Base-by-base conservation (phyloP, 306 rosid genomes). In the Vigna nakashimae region DNA sequence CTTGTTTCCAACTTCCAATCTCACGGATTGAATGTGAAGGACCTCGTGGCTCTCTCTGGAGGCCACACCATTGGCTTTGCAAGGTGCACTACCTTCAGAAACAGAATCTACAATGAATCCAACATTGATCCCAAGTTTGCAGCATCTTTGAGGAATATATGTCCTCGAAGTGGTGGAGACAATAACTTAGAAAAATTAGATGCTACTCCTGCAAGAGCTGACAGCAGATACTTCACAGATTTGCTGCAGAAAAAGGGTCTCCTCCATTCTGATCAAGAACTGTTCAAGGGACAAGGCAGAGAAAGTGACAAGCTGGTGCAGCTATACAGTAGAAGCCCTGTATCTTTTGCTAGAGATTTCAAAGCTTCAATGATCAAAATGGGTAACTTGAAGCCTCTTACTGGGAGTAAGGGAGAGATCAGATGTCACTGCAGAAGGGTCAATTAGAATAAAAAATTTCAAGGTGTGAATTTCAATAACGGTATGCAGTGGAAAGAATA, bases 41-140 rank as follows among this genome's bases (percentile, higher is more conserved):
- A 83, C 74, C 55, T 86, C 20, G 89, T 86, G 30, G 89, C 81
- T 1, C 85, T 86, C 57, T 86, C 89, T 17, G 86, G 89, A 30
- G 90, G 75, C 20, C 86, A 88, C 85, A 83, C 89, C 4, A 71
- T 83, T 3, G 91, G 89, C 7, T 66, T 79, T 6, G 79, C 88
- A 2, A 68, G 60, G 36, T 88, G 91, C 55, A 16, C 60, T 0
- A 17, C 64, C 2, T 81, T 83, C 71, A 68, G 71, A 6, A 16
- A 32, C 58, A 65, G 91, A 40, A 56, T 76, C 18, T 72, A 83
- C 80, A 84, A 80, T 38, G 88, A 79, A 9, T 67, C 83, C 32
- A 50, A 76, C 74, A 83, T 88, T 0, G 65, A 81, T 51, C 55
- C 36, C 1, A 3, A 0, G 0, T 86, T 75, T 40, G 85, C 82